These are phyloP conservation scores for Alternaria triticina DNA, from an alignment of 2,329 filamentous ascomycete species.

Conservation along the genomic window DNA sequence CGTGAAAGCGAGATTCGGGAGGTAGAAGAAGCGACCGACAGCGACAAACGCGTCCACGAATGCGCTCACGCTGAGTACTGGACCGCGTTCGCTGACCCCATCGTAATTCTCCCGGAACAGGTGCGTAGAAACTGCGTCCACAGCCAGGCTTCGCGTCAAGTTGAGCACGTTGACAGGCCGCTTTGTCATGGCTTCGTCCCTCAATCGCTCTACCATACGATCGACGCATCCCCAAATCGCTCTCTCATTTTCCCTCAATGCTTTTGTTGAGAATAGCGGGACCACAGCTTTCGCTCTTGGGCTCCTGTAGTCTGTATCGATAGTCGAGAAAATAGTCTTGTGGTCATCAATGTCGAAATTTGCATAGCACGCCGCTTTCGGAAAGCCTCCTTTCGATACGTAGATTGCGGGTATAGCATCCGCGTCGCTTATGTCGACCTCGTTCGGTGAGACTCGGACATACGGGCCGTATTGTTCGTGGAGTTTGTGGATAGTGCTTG, in stretches of 20 bases:
- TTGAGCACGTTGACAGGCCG: constrained; percentile 58
- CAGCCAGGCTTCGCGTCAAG: constrained; percentile 56
- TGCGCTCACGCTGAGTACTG: constrained; percentile 49
- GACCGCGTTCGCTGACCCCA: constrained; percentile 49
- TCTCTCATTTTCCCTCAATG: constrained; percentile 49
- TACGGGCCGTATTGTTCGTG: constrained; percentile 29
- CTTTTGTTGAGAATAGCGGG: constrained; percentile 58
- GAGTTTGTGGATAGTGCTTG: constrained; percentile 25
- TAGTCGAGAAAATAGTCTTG: constrained; percentile 60
- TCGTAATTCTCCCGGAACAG: constrained; percentile 61
- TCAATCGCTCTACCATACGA: constrained; percentile 52
- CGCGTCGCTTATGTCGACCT: constrained; percentile 37
- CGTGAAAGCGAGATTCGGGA: constrained; percentile 53
- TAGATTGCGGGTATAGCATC: constrained; percentile 59
- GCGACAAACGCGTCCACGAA: constrained; percentile 64
- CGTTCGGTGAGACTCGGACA: constrained; percentile 36
- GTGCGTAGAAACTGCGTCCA: constrained; percentile 63
- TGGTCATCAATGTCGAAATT: constrained; percentile 66
- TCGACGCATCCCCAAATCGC: constrained; percentile 52
- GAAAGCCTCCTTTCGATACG: constrained; percentile 59
- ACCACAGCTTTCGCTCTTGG: constrained; percentile 58
- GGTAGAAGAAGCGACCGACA: constrained; percentile 62
- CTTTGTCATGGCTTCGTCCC: constrained; percentile 37
- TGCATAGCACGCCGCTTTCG: constrained; percentile 58
- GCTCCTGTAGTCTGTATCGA: constrained; percentile 51